phyloP scores from a whole-genome alignment of 495 filamentous ascomycete genomes.

The Trichoderma erinaceum region DNA sequence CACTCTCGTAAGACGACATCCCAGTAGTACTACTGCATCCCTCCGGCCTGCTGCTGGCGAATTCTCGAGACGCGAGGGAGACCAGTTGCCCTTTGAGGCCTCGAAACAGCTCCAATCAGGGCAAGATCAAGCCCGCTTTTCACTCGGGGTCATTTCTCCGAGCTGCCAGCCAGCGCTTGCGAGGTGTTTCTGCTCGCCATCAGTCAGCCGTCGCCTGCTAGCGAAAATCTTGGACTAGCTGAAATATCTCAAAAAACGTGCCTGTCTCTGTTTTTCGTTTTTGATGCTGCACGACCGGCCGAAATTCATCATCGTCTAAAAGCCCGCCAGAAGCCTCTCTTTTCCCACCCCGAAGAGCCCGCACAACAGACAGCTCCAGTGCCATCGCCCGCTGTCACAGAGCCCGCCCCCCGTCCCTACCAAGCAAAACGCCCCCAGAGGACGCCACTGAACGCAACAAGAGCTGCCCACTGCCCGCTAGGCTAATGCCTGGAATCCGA shows the following conservation, averaged over 20 bases:
- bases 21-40: too few species aligned
- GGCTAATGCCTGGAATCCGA: slow-evolving; percentile 4
- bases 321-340: too few species aligned
- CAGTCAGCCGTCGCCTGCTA: neutral
- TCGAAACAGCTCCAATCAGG: neutral
- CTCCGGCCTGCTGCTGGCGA: too few species aligned
- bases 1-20: too few species aligned
- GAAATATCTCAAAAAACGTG: too few species aligned
- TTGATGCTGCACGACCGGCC: too few species aligned
- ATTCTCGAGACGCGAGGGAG: neutral
- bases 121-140: neutral
- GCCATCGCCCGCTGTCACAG: neutral
- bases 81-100: neutral
- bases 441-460: slow-evolving; percentile 4
- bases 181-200: neutral
- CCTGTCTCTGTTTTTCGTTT: too few species aligned
- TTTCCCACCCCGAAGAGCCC: too few species aligned
- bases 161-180: neutral
- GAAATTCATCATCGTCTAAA: too few species aligned
- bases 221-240: too few species aligned
- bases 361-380: too few species aligned
- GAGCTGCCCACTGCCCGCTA: neutral
- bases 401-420: neutral
- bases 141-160: slow-evolving; percentile 5
- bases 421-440: neutral